phyloP scores from a whole-genome alignment of 148 eudicot species.

The Silene conica region DNA sequence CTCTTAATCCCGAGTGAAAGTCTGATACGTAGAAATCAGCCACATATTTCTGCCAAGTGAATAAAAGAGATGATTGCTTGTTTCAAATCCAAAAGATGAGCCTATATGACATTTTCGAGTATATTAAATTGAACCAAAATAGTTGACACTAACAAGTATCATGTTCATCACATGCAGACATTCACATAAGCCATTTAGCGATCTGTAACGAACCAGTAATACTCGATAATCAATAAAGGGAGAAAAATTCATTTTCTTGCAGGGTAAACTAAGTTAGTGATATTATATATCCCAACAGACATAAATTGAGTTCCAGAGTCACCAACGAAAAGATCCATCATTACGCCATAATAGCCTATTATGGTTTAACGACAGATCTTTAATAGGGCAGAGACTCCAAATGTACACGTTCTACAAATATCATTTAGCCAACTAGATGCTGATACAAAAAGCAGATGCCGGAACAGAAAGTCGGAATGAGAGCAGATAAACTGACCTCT shows the following conservation, averaged over 20 bases:
- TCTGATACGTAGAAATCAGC: conserved; percentile 96
- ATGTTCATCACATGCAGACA: no score
- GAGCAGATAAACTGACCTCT: conserved; percentile 50
- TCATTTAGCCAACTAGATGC: neutral
- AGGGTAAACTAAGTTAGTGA: neutral
- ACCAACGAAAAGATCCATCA: neutral
- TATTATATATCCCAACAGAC: neutral
- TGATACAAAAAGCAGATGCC: neutral
- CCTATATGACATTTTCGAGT: no score
- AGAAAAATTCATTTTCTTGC: neutral
- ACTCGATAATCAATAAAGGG: no score
- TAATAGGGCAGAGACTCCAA: no score
- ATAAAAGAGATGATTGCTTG: neutral
- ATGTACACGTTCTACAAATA: no score
- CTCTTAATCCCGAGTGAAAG: conserved; percentile 93
- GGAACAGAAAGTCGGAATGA: neutral
- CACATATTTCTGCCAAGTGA: conserved; percentile 63
- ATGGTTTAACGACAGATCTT: no score
- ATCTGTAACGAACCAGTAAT: no score
- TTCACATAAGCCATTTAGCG: no score
- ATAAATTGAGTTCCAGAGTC: neutral
- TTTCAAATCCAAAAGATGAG: neutral
- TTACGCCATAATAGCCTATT: neutral
- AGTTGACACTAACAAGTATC: no score
- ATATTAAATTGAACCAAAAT: no score